These are phyloP conservation scores for Mycena epipterygia DNA, from an alignment of 768 basidiomycete genomes.

Conservation along the genomic window DNA sequence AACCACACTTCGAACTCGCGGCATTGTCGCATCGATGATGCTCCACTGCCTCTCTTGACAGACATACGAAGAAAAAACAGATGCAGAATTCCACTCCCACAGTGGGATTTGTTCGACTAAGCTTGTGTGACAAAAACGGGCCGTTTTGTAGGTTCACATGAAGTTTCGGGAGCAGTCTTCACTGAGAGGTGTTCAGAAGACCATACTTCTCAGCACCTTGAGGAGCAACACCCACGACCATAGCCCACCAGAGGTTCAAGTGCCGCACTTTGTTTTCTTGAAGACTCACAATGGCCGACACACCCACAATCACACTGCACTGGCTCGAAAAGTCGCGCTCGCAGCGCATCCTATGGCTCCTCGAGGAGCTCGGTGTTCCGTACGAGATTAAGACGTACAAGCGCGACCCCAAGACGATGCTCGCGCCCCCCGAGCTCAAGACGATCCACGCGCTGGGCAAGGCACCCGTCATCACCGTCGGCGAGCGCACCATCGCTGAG, in stretches of 20 bases:
- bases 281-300: neutral
- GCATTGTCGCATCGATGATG: too few relatives aligned
- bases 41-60: too few relatives aligned
- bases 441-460: conserved; percentile 52
- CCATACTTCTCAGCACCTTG: too few relatives aligned
- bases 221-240: neutral
- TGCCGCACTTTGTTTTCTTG: neutral
- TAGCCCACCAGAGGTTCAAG: neutral
- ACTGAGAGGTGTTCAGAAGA: too few relatives aligned
- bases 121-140: neutral
- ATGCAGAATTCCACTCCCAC: too few relatives aligned
- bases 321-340: conserved; percentile 53
- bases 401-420: conserved; percentile 34
- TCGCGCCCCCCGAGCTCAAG: conserved; percentile 48
- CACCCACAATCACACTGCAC: conserved; percentile 41
- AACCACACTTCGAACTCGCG: too few relatives aligned
- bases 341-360: conserved; percentile 53
- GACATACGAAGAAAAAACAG: too few relatives aligned
- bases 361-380: conserved; percentile 58
- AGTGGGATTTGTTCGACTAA: neutral
- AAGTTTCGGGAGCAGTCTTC: too few relatives aligned
- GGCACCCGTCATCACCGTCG: conserved; percentile 54
- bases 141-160: neutral
- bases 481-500: conserved; percentile 52
- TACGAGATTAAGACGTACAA: conserved; percentile 53